phyloP scores from a whole-genome alignment of 495 filamentous ascomycete species.

The Collariella sp. region DNA sequence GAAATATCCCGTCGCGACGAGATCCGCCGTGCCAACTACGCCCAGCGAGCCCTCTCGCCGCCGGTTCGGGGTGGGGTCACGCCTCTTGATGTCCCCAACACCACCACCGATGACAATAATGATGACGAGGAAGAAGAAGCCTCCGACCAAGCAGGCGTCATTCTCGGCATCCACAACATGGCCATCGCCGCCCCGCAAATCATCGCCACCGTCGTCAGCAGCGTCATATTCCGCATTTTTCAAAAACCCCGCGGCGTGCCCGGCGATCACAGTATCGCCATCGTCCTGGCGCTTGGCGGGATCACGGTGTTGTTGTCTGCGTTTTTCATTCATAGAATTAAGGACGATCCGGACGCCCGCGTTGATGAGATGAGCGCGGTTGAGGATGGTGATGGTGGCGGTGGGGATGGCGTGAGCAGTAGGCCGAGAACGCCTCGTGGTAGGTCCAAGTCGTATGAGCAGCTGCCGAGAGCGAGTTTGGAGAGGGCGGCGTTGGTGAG shows the following conservation, averaged over 20 bases:
- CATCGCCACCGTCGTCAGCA: slow-evolving; percentile 71
- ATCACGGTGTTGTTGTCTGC: slow-evolving; percentile 68
- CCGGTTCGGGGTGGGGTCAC: slow-evolving; percentile 12
- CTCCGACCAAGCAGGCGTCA: slow-evolving; percentile 72
- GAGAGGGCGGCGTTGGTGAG: slow-evolving; percentile 37
- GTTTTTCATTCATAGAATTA: slow-evolving; percentile 49
- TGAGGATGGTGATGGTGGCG: too few relatives aligned
- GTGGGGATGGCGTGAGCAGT: slow-evolving; percentile 21
- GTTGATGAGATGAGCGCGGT: slow-evolving; percentile 29
- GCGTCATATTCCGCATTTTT: slow-evolving; percentile 66
- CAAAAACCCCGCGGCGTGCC: slow-evolving; percentile 76
- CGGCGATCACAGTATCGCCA: slow-evolving; percentile 78
- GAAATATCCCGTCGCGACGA: slow-evolving; percentile 76
- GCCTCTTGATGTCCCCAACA: slow-evolving; percentile 18
- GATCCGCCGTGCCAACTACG: slow-evolving; percentile 47
- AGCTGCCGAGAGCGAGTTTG: slow-evolving; percentile 32
- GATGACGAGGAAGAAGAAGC: slow-evolving; percentile 38
- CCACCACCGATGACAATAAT: slow-evolving; percentile 1
- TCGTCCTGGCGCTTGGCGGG: slow-evolving; percentile 75
- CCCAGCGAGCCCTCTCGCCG: slow-evolving; percentile 15
- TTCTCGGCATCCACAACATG: slow-evolving; percentile 88
- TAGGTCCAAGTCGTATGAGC: slow-evolving; percentile 21
- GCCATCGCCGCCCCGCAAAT: slow-evolving; percentile 82
- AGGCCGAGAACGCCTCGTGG: slow-evolving; percentile 22
- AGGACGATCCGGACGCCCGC: slow-evolving; percentile 33